Evolutionary conservation across 176 grass and related monocot genomes (phyloP).

Genomic region (sorghum (Sorghum bicolor)): DNA sequence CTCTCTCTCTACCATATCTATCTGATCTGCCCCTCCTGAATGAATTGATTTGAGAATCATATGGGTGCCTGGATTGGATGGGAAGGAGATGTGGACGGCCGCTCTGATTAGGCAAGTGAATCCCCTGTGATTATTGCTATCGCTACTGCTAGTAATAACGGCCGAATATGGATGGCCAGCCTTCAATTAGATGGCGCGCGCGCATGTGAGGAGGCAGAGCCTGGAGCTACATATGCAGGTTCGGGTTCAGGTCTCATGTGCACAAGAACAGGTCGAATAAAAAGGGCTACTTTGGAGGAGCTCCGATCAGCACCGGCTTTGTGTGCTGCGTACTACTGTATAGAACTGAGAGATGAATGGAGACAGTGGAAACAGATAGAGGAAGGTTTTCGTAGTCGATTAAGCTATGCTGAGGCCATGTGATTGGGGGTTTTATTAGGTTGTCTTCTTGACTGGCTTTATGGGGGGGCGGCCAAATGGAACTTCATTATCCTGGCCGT

Average conservation of each 20-base stretch:
- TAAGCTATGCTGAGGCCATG: background rate
- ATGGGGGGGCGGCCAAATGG: background rate
- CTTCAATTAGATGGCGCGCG: conserved; percentile 8
- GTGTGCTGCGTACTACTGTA: too few species aligned
- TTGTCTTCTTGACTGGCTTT: too few species aligned
- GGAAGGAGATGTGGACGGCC: background rate
- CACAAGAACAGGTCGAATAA: too few species aligned
- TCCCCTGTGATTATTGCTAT: background rate
- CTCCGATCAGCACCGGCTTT: too few species aligned
- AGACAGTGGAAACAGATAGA: too few species aligned
- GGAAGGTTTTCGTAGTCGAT: too few species aligned
- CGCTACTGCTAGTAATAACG: background rate
- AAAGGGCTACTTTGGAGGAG: too few species aligned
- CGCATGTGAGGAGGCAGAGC: too few species aligned
- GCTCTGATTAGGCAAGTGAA: conserved; percentile 18
- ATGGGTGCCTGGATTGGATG: background rate
- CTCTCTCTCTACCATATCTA: background rate
- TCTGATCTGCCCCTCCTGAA: background rate
- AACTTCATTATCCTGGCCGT: background rate
- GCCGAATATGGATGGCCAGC: background rate
- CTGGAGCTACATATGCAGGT: too few species aligned
- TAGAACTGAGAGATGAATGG: too few species aligned
- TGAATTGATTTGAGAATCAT: background rate
- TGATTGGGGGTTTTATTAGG: background rate
- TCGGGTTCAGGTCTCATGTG: too few species aligned